A percentile compares a stretch with the other conserved stretches of the same genome.
phyloP scores from a whole-genome alignment of 148 eudicot genomes.

The Rhododendron mucronatum region DNA sequence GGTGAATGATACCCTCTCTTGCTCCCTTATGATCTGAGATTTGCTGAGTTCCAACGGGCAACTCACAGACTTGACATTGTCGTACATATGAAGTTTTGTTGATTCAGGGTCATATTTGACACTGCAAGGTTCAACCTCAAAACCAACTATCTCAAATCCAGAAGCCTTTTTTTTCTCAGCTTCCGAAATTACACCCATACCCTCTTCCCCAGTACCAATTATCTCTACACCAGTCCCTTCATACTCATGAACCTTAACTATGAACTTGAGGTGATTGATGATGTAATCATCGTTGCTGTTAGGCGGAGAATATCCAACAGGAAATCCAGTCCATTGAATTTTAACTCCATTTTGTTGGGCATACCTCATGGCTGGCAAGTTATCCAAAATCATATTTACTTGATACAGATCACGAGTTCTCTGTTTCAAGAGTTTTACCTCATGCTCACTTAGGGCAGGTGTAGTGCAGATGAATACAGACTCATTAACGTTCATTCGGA shows the following conservation, averaged over 20 bases:
- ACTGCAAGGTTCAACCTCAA: constrained; percentile 65
- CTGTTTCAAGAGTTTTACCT: constrained; percentile 61
- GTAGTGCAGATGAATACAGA: constrained; percentile 53
- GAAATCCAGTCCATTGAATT: constrained; percentile 64
- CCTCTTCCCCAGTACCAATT: constrained; percentile 64
- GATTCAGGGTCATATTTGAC: constrained; percentile 46
- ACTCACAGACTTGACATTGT: constrained; percentile 30
- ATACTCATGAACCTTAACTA: constrained; percentile 61
- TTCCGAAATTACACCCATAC: constrained; percentile 50
- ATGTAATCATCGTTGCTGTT: constrained; percentile 48
- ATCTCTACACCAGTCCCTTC: constrained; percentile 55
- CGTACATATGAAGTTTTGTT: constrained; percentile 51
- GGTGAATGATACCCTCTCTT: constrained; percentile 48
- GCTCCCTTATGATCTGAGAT: constrained; percentile 50
- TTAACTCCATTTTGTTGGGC: constrained; percentile 44
- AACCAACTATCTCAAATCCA: constrained; percentile 56
- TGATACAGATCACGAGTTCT: constrained; percentile 68
- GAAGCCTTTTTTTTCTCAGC: constrained; percentile 47
- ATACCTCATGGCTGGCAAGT: constrained; percentile 65
- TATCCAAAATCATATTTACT: constrained; percentile 66
- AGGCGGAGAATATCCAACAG: constrained; percentile 51
- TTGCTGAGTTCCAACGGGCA: constrained; percentile 50
- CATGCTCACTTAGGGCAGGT: constrained; percentile 39
- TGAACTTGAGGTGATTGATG: constrained; percentile 59
- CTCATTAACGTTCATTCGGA: constrained; percentile 59